Evolutionary conservation across 306 rosid genomes (phyloP), one percentile per base, ranked within the genome.

Genomic region (Rosa persica): DNA sequence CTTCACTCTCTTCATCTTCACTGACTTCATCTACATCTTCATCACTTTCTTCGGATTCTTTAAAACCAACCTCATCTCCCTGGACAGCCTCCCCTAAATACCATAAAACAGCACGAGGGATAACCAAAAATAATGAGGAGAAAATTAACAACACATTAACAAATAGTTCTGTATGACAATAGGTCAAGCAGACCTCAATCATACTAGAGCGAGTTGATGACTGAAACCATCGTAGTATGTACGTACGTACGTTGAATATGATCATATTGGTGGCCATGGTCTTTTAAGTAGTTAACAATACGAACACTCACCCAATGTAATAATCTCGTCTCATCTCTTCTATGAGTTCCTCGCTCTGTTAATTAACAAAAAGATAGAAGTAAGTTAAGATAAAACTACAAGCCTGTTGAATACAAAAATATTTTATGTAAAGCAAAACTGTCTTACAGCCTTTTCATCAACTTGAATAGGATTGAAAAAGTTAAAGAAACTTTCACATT

Each of bases 401-500:
- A 25, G 39, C 42, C n/a, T 49, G 23, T 62, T 57, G 65, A 12
- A 19, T 0, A 52, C 9, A n/a, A 13, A 19, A 46, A 1, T 1
- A 2, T 40, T 7, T 46, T 2, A 46, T 46, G 2, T 9, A 20
- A 25, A 34, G 2, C 17, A 76, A 76, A 23, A 69, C 6, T 16
- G 64, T 15, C 83, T 27, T 90, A 91, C 98, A 62, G 80, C 19
- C 76, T 90, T 91, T 80, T 93, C 97, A 34, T 93, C 92, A 48
- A 91, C 88, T 73, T 88, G 87, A 1, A 97, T 95, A 36, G 98
- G 98, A 74, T 43, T 90, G 76, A 93, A 93, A 81, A 89, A 87
- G 80, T 93, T 88, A 79, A 93, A 93, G 89, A 93, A 93, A 73
- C 98, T 93, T 60, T 91, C 97, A 84, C 92, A 91, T 91, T 93